Evolutionary conservation across 1,139 yeast species (phyloP).

Genomic region (Debaryomyces udenii): DNA sequence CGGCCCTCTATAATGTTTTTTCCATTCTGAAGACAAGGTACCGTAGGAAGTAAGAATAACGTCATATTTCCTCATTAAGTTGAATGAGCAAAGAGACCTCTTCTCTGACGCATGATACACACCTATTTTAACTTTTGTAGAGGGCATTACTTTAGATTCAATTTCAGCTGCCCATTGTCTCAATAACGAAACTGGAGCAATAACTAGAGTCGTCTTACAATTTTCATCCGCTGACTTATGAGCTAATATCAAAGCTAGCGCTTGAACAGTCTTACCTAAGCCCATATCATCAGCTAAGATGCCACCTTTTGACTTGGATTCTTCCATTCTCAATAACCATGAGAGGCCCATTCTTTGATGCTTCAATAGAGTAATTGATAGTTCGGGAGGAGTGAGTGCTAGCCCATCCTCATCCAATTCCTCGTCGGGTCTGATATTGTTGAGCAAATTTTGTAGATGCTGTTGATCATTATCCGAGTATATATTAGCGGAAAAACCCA

Average conservation of each 20-base stretch:
- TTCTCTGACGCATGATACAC: conserved; percentile 64
- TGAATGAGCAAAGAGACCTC: conserved; percentile 40
- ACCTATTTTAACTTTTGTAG: conserved; percentile 49
- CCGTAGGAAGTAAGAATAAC: conserved; percentile 80
- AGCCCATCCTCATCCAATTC: conserved; percentile 40
- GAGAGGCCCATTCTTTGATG: conserved; percentile 87
- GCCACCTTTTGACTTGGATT: conserved; percentile 66
- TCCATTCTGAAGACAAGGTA: conserved; percentile 70
- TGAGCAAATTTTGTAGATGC: conserved; percentile 53
- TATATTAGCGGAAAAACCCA: conserved; percentile 20
- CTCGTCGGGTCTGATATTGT: conserved; percentile 69
- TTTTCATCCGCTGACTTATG: conserved; percentile 42
- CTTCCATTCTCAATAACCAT: conserved; percentile 77
- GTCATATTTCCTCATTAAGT: conserved; percentile 59
- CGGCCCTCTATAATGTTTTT: conserved; percentile 55
- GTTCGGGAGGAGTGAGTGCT: conserved; percentile 68
- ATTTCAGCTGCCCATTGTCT: conserved; percentile 86
- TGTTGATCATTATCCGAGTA: conserved; percentile 40
- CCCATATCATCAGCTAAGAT: conserved; percentile 95
- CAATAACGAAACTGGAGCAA: conserved; percentile 84
- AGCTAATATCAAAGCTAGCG: conserved; percentile 68
- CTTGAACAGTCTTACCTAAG: conserved; percentile 86
- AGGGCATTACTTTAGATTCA: conserved; percentile 57
- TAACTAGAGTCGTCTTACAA: conserved; percentile 65
- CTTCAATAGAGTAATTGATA: conserved; percentile 67